Conservation (phyloP, 2,329 filamentous ascomycete genomes). For the Dothiorella sarmentorum region DNA sequence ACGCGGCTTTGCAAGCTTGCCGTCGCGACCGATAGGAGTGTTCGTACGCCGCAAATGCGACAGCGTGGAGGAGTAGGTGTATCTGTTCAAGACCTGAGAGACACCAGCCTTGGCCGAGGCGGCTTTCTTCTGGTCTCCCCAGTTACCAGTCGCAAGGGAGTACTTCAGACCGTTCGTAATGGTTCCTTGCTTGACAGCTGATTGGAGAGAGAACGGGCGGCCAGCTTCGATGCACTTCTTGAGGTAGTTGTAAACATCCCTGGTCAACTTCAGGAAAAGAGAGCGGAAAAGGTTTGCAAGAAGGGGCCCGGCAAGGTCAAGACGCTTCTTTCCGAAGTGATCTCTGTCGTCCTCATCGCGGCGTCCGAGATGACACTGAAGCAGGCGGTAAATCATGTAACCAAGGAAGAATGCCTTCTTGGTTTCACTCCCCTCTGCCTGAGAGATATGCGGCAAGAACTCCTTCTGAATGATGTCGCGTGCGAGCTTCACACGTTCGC, state of each 20-base stretch:
- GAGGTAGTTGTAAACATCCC: slow-evolving; percentile 86
- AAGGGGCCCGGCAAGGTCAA: slow-evolving; percentile 90
- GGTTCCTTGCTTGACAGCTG: slow-evolving; percentile 87
- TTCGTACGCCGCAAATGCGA: slow-evolving; percentile 97
- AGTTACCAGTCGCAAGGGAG: slow-evolving; percentile 94
- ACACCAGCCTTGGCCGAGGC: slow-evolving; percentile 93
- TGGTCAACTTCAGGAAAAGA: slow-evolving; percentile 85
- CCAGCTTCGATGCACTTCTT: slow-evolving; percentile 88
- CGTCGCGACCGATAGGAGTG: slow-evolving; percentile 94
- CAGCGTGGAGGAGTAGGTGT: slow-evolving; percentile 93
- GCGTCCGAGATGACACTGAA: slow-evolving; percentile 89
- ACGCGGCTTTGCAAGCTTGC: slow-evolving; percentile 95
- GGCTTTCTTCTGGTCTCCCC: slow-evolving; percentile 99
- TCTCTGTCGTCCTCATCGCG: slow-evolving; percentile 95
- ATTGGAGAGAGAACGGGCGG: slow-evolving; percentile 82
- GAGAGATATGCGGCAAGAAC: slow-evolving; percentile 92
- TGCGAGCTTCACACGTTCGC: slow-evolving; percentile 88
- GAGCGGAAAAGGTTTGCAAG: slow-evolving; percentile 95
- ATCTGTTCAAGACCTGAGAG: slow-evolving; percentile 95
- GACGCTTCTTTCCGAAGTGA: slow-evolving; percentile 97
- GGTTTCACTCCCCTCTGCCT: slow-evolving; percentile 90
- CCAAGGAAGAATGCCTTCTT: slow-evolving; percentile 97
- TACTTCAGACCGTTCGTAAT: slow-evolving; percentile 95
- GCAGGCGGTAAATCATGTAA: slow-evolving; percentile 95
- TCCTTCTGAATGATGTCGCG: slow-evolving; percentile 96